These are phyloP conservation scores for Ophiostoma angusticollis DNA, from an alignment of 2,329 filamentous ascomycete species.

Conservation along the genomic window DNA sequence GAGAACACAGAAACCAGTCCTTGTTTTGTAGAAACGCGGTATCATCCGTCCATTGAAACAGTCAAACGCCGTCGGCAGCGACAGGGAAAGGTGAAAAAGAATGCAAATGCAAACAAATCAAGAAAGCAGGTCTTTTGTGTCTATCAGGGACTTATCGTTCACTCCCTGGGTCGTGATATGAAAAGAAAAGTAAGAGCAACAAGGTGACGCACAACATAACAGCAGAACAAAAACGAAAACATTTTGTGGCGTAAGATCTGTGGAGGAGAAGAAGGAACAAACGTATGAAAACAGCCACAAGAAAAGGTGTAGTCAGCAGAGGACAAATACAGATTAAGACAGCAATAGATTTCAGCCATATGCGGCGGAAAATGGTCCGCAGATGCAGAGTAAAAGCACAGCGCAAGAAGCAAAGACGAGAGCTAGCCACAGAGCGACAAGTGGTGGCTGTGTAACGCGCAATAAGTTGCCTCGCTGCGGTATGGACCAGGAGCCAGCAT, in stretches of 20 bases:
- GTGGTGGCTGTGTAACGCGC: neutral
- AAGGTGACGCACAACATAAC: no score
- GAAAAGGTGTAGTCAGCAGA: neutral
- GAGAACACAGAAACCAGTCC: no score
- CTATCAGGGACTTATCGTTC: conserved; percentile 9
- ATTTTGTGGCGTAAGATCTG: neutral
- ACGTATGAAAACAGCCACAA: neutral
- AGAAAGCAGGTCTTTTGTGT: conserved; percentile 7
- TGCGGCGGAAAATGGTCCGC: neutral
- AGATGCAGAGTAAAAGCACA: neutral
- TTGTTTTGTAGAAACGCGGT: no score
- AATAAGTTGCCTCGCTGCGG: no score
- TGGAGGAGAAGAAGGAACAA: no score
- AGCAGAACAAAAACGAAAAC: neutral
- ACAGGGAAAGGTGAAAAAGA: neutral
- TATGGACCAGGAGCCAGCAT: no score
- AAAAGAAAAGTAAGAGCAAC: no score
- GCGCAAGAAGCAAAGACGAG: no score
- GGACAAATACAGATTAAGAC: conserved; percentile 1
- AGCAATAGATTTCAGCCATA: neutral
- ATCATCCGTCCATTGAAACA: no score
- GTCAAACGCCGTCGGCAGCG: no score
- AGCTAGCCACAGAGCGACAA: neutral
- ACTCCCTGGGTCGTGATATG: conserved; percentile 6
- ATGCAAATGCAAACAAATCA: neutral